Conservation (phyloP, 176 grass and related monocot genomes). For the Dactylis glomerata region DNA sequence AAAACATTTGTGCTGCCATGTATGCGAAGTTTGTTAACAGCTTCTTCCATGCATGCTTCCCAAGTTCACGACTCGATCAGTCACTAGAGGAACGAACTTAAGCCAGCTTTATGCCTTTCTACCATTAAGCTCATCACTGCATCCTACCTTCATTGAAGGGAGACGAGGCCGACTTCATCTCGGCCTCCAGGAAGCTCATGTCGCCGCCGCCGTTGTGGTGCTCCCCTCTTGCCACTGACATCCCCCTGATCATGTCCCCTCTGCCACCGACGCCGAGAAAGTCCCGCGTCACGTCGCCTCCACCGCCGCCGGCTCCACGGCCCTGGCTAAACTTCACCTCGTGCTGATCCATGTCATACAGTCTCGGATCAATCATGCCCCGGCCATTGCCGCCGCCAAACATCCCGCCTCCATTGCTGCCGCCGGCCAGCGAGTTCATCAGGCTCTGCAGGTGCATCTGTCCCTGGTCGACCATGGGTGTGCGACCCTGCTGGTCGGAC, state of each 20-base stretch:
- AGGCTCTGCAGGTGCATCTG: conserved; percentile 68
- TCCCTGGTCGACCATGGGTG: conserved; percentile 52
- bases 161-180: conserved; percentile 82
- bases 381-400: conserved; percentile 26
- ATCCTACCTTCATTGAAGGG: conserved; percentile 64
- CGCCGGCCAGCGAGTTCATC: conserved; percentile 78
- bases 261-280: conserved; percentile 72
- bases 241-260: conserved; percentile 44
- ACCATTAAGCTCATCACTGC: conserved; percentile 32
- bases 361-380: conserved; percentile 47
- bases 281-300: conserved; percentile 71
- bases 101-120: background rate
- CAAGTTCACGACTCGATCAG: background rate
- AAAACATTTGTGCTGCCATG: conserved; percentile 11
- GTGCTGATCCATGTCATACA: conserved; percentile 64
- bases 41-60: conserved; percentile 24
- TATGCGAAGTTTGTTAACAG: conserved; percentile 1
- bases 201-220: conserved; percentile 33
- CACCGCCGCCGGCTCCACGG: conserved; percentile 35
- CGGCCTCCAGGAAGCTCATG: conserved; percentile 57
- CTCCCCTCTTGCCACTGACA: conserved; percentile 45
- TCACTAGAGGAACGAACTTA: background rate
- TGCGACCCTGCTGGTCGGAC: conserved; percentile 16
- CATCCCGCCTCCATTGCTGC: conserved; percentile 33
- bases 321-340: conserved; percentile 62